Conservation (phyloP, 805 yeast species). For the Lachancea meyersii region DNA sequence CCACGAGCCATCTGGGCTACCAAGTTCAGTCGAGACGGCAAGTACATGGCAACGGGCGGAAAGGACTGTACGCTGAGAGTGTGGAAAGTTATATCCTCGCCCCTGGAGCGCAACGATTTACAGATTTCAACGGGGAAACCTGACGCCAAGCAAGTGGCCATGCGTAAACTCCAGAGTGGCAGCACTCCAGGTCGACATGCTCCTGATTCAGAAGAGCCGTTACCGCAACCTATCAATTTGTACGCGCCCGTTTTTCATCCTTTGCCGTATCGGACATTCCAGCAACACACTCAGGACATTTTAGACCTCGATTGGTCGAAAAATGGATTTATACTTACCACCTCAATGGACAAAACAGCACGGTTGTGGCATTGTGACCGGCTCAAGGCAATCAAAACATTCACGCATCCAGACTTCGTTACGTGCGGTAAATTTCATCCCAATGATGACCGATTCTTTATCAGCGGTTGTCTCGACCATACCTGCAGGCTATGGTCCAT, state of each 20-base stretch:
- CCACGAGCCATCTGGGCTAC: slow-evolving; percentile 59
- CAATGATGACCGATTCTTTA: slow-evolving; percentile 76
- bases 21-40: slow-evolving; percentile 74
- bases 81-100: slow-evolving; percentile 76
- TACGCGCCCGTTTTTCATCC: slow-evolving; percentile 78
- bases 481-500: slow-evolving; percentile 78
- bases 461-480: slow-evolving; percentile 76
- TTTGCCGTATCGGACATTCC: slow-evolving; percentile 51
- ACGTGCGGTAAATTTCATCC: slow-evolving; percentile 79
- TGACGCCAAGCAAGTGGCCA: slow-evolving; percentile 3
- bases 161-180: not conserved
- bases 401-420: slow-evolving; percentile 73
- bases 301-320: slow-evolving; percentile 83
- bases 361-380: slow-evolving; percentile 81
- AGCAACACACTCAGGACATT: slow-evolving; percentile 65
- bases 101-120: slow-evolving; percentile 55
- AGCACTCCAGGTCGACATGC: not conserved
- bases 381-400: slow-evolving; percentile 52
- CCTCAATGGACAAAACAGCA: slow-evolving; percentile 81
- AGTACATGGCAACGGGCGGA: slow-evolving; percentile 78
- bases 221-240: slow-evolving; percentile 14
- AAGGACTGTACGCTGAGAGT: slow-evolving; percentile 60
- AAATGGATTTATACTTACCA: slow-evolving; percentile 70
- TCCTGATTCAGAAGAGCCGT: not conserved
- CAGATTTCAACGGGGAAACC: slow-evolving; percentile 11